Base-by-base conservation (phyloP, 345 rosid species). In the Trapa incisa region DNA sequence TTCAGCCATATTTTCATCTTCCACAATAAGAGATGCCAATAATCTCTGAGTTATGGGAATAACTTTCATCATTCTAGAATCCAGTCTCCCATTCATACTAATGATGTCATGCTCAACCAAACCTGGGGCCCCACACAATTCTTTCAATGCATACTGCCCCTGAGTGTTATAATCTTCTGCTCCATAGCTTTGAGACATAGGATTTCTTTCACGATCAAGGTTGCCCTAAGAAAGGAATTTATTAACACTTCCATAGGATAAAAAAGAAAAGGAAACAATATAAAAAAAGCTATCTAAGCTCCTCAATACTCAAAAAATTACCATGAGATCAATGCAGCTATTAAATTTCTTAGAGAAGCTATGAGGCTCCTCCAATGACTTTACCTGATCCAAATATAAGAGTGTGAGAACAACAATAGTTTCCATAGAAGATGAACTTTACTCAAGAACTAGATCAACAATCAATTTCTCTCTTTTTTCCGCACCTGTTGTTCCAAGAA, bases 31-130 rank as follows among this genome's bases (percentile, higher is more conserved):
- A 68, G 85, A 80, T 42, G 89, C 82, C 70, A 85, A 64, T 52
- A 85, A 79, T 78, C 87, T 83, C 75, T 79, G 84, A 75, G 83
- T 83, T 37, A 85, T 74, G 47, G 89, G 85, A 54, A 77, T 71
- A 66, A 60, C 71, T 68, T 73, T 68, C 32, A 68, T 75, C 65
- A 65, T 70, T 66, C 71, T 77, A 2, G 66, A n/a, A 62, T 53
- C 68, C 65, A 67, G 58, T 53, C 61, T 71, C 67, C 78, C 78
- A 67, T 45, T 41, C 17, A 70, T 68, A 69, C 60, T 50, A 47
- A 64, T 75, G 65, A 61, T 47, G 0, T 67, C 65, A 42, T 29
- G 41, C 16, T 58, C 63, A 32, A 58, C 63, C 63, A 58, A 58
- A 58, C 63, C 8, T 35, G 33, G 32, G 37, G 37, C 15, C 11